Base-by-base conservation (phyloP, 2,329 filamentous ascomycete genomes). In the Arthrobotrys entomopaga region DNA sequence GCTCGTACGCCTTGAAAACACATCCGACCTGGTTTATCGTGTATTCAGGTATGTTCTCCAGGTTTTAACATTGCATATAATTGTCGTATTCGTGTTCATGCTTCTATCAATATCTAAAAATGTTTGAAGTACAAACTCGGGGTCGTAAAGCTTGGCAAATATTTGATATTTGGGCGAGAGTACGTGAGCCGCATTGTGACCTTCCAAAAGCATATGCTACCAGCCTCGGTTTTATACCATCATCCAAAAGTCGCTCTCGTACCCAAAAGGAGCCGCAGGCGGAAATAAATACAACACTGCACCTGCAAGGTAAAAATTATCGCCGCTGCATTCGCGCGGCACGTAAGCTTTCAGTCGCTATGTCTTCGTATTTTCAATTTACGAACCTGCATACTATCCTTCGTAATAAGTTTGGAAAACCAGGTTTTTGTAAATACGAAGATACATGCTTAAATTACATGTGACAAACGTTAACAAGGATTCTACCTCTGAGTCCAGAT, bases 401-500 rank as follows among this genome's bases (percentile, higher is more conserved):
- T 34, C 5, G 29, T 34, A 34, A 10, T 10, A 34, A 34, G 29
- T 34, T 34, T 10, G 10, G 29, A 34, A n/a, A 34, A 34, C 29
- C 29, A 10, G 29, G 29, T 34, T 34, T 34, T 34, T 34, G 6
- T 6, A 10, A 7, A 34, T 34, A 34, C 5, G 29, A 34, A 10
- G 7, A 10, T 8, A 10, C 29, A 34, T 34, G 6, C 10, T 34
- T 5, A 10, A 50, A 15, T n/a, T 6, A 38, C 19, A 15, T 46
- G 16, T 46, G 13, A n/a, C 13, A 15, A n/a, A 46, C 38, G 38
- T 40, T 40, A 40, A 40, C 8, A 15, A 16, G 26, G 19, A 2
- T 0, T 67, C 29, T 70, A 73, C 20, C 70, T 63, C 42, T 74
- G 70, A 6, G 70, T 74, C 70, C 70, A 74, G 15, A 59, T 64